These are phyloP conservation scores for Limnanthes douglasii DNA, from an alignment of 345 rosid species.

Conservation along the genomic window DNA sequence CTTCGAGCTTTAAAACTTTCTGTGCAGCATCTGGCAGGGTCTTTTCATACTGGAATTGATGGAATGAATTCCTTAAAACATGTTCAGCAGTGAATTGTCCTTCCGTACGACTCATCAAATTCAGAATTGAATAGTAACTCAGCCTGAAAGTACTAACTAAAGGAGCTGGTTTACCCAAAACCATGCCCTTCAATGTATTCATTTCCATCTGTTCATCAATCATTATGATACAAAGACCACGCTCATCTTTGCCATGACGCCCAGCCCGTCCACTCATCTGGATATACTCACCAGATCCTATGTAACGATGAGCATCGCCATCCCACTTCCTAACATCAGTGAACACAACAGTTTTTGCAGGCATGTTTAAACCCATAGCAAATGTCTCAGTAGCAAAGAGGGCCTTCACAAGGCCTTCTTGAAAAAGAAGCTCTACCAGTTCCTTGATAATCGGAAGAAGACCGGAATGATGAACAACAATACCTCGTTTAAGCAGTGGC, in stretches of 20 bases:
- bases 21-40: conserved; percentile 81
- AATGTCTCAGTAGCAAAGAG: conserved; percentile 98
- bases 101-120: conserved; percentile 96
- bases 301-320: conserved; percentile 92
- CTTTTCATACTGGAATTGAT: conserved; percentile 96
- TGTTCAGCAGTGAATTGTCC: conserved; percentile 98
- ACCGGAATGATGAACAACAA: conserved; percentile 98
- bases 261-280: conserved; percentile 99
- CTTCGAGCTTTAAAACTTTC: conserved; percentile 69
- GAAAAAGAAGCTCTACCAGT: conserved; percentile 96
- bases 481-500: conserved; percentile 93
- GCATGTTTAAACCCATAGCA: conserved; percentile 99
- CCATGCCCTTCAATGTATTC: conserved; percentile 80
- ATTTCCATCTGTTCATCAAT: conserved; percentile 97
- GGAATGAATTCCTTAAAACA: conserved; percentile 88
- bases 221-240: conserved; percentile 95
- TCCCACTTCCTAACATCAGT: conserved; percentile 96
- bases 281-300: conserved; percentile 95
- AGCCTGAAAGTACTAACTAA: conserved; percentile 94
- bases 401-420: conserved; percentile 98
- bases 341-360: conserved; percentile 95
- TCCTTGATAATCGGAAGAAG: conserved; percentile 98
- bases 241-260: conserved; percentile 96
- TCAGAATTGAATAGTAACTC: conserved; percentile 94
- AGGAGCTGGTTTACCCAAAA: conserved; percentile 98